These are phyloP conservation scores for Choiromyces venosus DNA, from an alignment of 495 filamentous ascomycete species.

Conservation along the genomic window DNA sequence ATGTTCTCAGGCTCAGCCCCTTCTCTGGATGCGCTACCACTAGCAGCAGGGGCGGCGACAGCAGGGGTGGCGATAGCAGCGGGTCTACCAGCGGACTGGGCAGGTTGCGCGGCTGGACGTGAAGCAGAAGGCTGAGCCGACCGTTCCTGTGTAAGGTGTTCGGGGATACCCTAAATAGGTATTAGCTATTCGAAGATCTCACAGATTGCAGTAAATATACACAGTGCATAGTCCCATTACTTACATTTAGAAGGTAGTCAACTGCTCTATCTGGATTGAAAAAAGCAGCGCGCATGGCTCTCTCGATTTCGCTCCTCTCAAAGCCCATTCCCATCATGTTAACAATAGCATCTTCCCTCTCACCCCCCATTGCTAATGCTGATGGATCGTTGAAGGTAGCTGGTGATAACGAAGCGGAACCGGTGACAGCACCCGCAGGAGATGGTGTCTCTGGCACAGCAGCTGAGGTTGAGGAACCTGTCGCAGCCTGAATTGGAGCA, in stretches of 20 bases:
- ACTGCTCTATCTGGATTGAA: constrained; percentile 96
- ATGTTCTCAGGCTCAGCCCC: constrained; percentile 64
- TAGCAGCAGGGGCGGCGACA: constrained; percentile 38
- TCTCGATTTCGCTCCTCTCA: constrained; percentile 73
- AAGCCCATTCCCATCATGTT: constrained; percentile 98
- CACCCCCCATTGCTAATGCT: constrained; percentile 72
- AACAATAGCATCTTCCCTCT: constrained; percentile 77
- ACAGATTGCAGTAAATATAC: constrained; percentile 15
- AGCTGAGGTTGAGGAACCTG: constrained; percentile 47
- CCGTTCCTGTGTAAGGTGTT: constrained; percentile 67
- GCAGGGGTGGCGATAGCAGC: too few species aligned
- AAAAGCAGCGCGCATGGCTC: constrained; percentile 91
- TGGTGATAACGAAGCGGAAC: constrained; percentile 46
- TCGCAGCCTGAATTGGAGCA: constrained; percentile 53
- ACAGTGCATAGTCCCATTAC: constrained; percentile 38
- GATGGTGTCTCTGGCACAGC: constrained; percentile 64
- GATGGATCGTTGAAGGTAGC: constrained; percentile 66
- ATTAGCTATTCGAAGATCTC: background rate
- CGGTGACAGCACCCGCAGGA: constrained; percentile 47
- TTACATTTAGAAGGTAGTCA: constrained; percentile 83
- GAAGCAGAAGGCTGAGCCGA: constrained; percentile 48
- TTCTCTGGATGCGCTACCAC: constrained; percentile 43
- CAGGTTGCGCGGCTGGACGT: constrained; percentile 44
- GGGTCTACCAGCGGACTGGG: constrained; percentile 44
- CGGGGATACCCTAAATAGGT: constrained; percentile 72